Evolutionary conservation across 1,284 basidiomycete genomes (phyloP).

Genomic region (Naganishia sp.): DNA sequence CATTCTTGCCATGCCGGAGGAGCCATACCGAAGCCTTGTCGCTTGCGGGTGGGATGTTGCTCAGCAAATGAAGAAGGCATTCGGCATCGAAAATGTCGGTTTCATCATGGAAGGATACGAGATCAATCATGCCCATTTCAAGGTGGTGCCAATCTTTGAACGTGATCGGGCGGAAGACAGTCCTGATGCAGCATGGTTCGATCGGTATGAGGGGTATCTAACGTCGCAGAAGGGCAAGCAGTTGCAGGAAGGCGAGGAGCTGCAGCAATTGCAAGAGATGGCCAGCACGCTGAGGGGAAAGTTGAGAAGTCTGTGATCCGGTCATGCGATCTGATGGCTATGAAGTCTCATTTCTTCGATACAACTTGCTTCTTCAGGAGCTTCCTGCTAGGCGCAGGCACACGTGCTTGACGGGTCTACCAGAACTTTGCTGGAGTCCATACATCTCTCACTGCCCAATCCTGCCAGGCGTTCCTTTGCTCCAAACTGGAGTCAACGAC

Average conservation of each 20-base stretch:
- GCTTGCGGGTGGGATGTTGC: constrained; percentile 6
- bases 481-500: constrained; percentile 64
- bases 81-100: constrained; percentile 8
- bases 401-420: constrained; percentile 55
- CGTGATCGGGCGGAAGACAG: neutral
- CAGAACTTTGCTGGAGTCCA: constrained; percentile 92
- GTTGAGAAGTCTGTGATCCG: neutral
- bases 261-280: neutral
- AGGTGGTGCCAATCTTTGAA: constrained; percentile 21
- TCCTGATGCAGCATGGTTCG: constrained; percentile 2
- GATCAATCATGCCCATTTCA: constrained; percentile 29
- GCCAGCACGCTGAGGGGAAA: neutral
- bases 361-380: neutral
- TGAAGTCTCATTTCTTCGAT: neutral
- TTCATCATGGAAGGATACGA: constrained; percentile 29
- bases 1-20: constrained; percentile 24
- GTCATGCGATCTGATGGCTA: too few relatives aligned
- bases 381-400: neutral
- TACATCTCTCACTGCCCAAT: constrained; percentile 68
- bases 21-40: constrained; percentile 8
- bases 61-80: constrained; percentile 9
- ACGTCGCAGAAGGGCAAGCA: constrained; percentile 16
- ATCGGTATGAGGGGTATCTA: constrained; percentile 15
- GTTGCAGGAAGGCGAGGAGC: neutral
- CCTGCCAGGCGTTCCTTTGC: constrained; percentile 48